Evolutionary conservation across 2,329 filamentous ascomycete genomes (phyloP).

Genomic region (Trematosphaeria pertusa): DNA sequence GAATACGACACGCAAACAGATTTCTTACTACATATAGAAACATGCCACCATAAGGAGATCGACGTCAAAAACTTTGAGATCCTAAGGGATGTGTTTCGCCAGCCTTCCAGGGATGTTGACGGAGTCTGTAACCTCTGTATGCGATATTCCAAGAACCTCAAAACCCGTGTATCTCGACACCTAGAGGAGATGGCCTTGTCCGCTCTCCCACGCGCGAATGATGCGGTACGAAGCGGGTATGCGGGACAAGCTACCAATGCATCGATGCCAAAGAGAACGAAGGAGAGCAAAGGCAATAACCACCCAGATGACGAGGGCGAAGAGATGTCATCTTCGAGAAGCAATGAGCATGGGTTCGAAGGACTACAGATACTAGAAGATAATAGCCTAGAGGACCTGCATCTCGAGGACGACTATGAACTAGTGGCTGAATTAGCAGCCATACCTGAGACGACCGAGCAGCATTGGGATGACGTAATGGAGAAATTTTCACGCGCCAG

Average conservation of each 20-base stretch:
- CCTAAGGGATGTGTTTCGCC: constrained; percentile 4
- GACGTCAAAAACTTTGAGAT: constrained; percentile 1
- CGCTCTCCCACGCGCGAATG: constrained; percentile 10
- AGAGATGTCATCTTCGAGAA: not conserved
- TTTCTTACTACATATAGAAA: constrained; percentile 13
- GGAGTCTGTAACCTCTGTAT: constrained; percentile 14
- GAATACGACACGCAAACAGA: not conserved
- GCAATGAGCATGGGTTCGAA: not conserved
- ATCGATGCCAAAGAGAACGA: not conserved
- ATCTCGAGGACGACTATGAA: not conserved
- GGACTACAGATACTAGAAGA: not conserved
- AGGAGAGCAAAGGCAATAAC: too few relatives aligned
- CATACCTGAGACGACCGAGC: not conserved
- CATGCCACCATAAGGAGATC: not conserved
- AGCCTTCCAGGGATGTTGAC: not conserved
- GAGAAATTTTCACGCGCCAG: constrained; percentile 4
- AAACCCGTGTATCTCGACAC: constrained; percentile 15
- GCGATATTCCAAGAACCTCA: constrained; percentile 6
- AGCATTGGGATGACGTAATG: not conserved
- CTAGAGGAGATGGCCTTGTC: constrained; percentile 17
- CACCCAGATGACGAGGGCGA: constrained; percentile 1
- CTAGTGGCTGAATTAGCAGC: not conserved
- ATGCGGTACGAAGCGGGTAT: constrained; percentile 2
- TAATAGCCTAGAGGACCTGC: not conserved
- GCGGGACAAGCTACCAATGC: not conserved